These are phyloP conservation scores for Aurantiochytrium sp. DNA, from an alignment of 108 stramenopile species.

Conservation along the genomic window DNA sequence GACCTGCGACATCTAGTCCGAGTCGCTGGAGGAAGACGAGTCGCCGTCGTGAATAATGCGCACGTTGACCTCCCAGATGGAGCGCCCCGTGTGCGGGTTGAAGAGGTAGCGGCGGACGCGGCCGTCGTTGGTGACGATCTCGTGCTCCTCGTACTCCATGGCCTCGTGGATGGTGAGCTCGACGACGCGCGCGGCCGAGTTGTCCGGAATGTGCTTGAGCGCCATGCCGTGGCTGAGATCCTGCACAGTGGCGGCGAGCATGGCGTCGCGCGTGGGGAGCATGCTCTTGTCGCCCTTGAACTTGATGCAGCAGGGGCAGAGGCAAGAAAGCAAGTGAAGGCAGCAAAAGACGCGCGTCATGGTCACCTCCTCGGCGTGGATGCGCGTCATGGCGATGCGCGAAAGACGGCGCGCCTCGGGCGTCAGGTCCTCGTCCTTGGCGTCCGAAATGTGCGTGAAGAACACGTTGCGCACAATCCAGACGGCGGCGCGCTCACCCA, in stretches of 20 bases:
- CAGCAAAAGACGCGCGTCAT: not conserved
- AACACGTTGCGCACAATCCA: constrained; percentile 5
- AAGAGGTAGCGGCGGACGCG: not conserved
- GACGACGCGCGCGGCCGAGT: not conserved
- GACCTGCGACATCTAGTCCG: too few species aligned
- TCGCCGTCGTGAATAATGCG: not conserved
- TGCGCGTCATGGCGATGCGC: not conserved
- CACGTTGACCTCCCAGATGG: not conserved
- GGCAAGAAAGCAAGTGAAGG: not conserved
- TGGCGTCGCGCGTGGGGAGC: not conserved
- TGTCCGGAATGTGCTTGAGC: not conserved
- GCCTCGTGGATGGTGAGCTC: not conserved
- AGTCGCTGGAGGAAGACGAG: not conserved
- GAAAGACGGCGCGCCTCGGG: constrained; percentile 9
- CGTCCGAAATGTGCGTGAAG: not conserved
- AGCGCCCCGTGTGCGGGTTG: not conserved
- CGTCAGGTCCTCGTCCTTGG: not conserved
- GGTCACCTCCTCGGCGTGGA: not conserved
- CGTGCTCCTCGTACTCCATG: not conserved
- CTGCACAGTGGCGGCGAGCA: not conserved
- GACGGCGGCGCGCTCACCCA: not conserved
- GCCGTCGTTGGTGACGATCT: not conserved
- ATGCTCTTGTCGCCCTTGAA: not conserved
- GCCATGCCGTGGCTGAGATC: not conserved
- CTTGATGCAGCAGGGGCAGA: constrained; percentile 12